A percentile compares a stretch with the other conserved stretches of the same genome.
These are phyloP conservation scores for Apocynum venetum DNA, from an alignment of 257 asterid genomes.

Conservation along the genomic window DNA sequence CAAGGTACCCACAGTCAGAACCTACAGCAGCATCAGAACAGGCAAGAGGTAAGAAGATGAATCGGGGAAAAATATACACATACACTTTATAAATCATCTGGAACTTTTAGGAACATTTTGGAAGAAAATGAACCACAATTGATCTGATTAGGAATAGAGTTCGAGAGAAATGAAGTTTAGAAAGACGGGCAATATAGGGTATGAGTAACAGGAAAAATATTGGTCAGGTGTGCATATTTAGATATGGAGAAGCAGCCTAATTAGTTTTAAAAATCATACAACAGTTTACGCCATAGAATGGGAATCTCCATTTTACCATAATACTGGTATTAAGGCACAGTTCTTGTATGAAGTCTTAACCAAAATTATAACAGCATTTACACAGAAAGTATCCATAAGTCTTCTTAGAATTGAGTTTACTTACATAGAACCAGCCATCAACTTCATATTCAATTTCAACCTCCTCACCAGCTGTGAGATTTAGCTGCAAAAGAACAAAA, in stretches of 20 bases:
- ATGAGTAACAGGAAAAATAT: not conserved
- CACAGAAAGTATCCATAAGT: not conserved
- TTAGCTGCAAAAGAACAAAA: slow-evolving; percentile 57
- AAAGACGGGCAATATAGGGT: too few species aligned
- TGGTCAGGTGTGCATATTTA: not conserved
- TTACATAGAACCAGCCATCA: slow-evolving; percentile 98
- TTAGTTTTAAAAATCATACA: not conserved
- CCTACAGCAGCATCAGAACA: not conserved
- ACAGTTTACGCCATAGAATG: not conserved
- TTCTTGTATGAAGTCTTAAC: not conserved
- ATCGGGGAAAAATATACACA: not conserved
- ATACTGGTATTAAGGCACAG: not conserved
- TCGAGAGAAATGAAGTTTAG: not conserved
- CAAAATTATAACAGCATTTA: not conserved
- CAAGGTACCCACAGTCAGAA: too few species aligned
- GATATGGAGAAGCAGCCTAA: not conserved
- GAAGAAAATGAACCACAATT: not conserved
- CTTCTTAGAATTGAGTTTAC: slow-evolving; percentile 26
- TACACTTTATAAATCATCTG: not conserved
- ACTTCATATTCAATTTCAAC: slow-evolving; percentile 94
- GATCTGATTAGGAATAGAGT: too few species aligned
- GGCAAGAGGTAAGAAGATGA: not conserved
- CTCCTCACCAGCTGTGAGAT: slow-evolving; percentile 90
- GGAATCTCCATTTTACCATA: not conserved
- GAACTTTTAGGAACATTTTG: not conserved